A percentile compares a stretch with the other conserved stretches of the same genome.
phyloP scores from a whole-genome alignment of 2,329 filamentous ascomycete species.

The Pseudopyricularia cyperi region DNA sequence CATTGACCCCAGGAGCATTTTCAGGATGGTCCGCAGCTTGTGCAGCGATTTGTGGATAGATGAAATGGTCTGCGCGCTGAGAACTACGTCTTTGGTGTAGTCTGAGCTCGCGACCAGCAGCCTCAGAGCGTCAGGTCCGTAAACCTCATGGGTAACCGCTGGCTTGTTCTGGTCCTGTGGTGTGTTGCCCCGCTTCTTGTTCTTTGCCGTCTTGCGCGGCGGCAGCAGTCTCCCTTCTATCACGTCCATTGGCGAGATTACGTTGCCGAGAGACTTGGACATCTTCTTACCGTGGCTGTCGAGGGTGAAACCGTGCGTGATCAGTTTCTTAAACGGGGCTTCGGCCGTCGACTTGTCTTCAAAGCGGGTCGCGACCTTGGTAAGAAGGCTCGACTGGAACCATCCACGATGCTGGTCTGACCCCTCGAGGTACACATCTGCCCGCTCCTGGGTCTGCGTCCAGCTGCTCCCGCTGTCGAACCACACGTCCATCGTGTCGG shows the following conservation, averaged over 20 bases:
- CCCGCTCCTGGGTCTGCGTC: slow-evolving; percentile 44
- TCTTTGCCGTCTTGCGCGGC: slow-evolving; percentile 49
- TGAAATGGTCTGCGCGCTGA: slow-evolving; percentile 66
- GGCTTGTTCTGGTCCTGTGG: slow-evolving; percentile 15
- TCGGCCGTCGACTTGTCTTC: slow-evolving; percentile 10
- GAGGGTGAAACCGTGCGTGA: slow-evolving; percentile 91
- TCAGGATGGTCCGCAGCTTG: slow-evolving; percentile 82
- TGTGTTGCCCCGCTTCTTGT: slow-evolving; percentile 26
- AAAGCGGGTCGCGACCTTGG: slow-evolving; percentile 56
- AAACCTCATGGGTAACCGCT: slow-evolving; percentile 43
- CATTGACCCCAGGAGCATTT: slow-evolving; percentile 74
- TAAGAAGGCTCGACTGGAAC: slow-evolving; percentile 95
- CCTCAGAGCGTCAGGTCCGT: slow-evolving; percentile 78
- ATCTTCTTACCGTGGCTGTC: slow-evolving; percentile 91
- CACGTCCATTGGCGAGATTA: slow-evolving; percentile 67
- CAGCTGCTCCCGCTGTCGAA: slow-evolving; percentile 97
- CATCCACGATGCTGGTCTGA: slow-evolving; percentile 94
- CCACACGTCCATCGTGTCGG: slow-evolving; percentile 98
- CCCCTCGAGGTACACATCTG: slow-evolving; percentile 87
- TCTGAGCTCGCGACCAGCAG: slow-evolving; percentile 88
- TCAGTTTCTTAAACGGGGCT: slow-evolving; percentile 74
- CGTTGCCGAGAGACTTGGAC: slow-evolving; percentile 94
- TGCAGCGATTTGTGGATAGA: slow-evolving; percentile 64
- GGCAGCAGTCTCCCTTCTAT: slow-evolving; percentile 73
- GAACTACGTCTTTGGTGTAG: slow-evolving; percentile 75